Evolutionary conservation across 257 asterid species (phyloP).

Genomic region (Nicotiana knightiana): DNA sequence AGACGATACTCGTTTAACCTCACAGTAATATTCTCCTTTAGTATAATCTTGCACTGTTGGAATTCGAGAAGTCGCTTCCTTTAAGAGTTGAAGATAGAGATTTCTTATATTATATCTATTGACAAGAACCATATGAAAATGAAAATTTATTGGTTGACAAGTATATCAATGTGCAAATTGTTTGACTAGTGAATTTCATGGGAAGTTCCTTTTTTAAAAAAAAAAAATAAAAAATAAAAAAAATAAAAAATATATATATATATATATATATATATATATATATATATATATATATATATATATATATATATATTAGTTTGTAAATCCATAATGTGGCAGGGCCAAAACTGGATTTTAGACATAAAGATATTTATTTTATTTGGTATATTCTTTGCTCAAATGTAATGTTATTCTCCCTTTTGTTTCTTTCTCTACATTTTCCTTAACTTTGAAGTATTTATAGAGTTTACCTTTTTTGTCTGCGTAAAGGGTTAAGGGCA

Average conservation of each 20-base stretch:
- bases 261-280: no score
- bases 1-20: not conserved
- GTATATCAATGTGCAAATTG: not conserved
- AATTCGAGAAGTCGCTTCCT: not conserved
- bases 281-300: no score
- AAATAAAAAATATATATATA: no score
- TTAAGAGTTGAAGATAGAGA: no score
- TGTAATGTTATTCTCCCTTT: not conserved
- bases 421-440: not conserved
- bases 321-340: not conserved
- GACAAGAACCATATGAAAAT: not conserved
- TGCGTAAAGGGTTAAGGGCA: no score
- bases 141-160: not conserved
- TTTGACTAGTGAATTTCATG: not conserved
- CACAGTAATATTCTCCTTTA: no score
- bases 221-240: no score
- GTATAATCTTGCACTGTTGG: not conserved
- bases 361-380: not conserved
- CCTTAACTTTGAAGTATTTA: not conserved
- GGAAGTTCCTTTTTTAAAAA: not conserved
- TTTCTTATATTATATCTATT: no score
- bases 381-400: not conserved
- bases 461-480: no score
- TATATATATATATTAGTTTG: not conserved
- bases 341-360: not conserved